Base-by-base conservation (phyloP, 495 filamentous ascomycete genomes). In the Penicillium robsamsonii region DNA sequence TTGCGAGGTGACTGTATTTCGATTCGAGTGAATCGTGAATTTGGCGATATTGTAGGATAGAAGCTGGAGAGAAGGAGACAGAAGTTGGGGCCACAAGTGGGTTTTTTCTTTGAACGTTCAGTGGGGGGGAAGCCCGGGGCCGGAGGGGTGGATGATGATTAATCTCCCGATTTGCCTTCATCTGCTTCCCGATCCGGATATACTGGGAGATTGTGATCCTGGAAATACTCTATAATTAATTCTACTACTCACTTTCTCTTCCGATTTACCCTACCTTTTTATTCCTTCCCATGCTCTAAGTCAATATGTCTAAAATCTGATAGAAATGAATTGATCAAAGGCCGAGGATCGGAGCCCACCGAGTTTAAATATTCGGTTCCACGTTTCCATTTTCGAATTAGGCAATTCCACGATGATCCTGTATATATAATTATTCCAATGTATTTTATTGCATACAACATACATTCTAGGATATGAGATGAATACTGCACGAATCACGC, bases 121-220 rank as follows among this genome's bases (percentile, higher is more conserved):
- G 59, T 58, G 59, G 57, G 40, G 40, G 62, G 55, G 27, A 40
- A 13, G 12, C 35, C 25, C 48, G 18, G 47, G n/a, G 47, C 33
- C 47, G 20, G 54, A 47, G 55, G 50, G 55, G n/a, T n/a, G 35
- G 63, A 24, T 50, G 63, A 57, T 66, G 60, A 66, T 56, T 66
- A 66, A 66, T 60, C 63, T 48, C 35, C 38, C 43, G 29, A 37
- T 50, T 54, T 46, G 46, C 46, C 55, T 38, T 38, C 40, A 30
- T 31, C 37, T 24, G 46, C 30, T 31, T 38, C 48, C 38, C 38
- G 27, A 46, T 18, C 27, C 52, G 54, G 46, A 2, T 7, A 15
- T 37, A 47, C 11, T 46, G 12, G 10, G 12, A 2, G 8, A 22
- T 35, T 15, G 7, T 15, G 13, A 13, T 29, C 20, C 8, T 40